Evolutionary conservation across 345 rosid species (phyloP).

Genomic region (Citrus reticulata): DNA sequence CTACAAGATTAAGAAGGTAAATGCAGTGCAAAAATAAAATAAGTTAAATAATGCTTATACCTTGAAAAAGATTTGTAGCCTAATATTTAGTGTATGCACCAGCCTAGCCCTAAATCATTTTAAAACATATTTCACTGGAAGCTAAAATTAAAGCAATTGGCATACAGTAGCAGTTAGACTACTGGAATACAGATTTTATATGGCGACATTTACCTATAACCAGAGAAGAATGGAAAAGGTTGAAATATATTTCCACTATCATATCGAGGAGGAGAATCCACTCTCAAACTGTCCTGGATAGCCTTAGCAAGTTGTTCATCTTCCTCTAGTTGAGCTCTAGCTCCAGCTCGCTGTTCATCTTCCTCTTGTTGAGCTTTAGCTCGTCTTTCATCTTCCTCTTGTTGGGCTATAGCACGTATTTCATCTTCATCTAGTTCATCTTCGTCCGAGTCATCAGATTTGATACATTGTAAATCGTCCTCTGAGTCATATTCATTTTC

Average conservation of each 20-base stretch:
- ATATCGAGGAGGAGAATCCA: constrained; percentile 56
- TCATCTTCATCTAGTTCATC: constrained; percentile 49
- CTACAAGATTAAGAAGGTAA: background rate
- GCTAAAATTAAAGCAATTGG: background rate
- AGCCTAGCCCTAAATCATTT: background rate
- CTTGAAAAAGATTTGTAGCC: background rate
- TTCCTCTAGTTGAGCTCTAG: constrained; percentile 72
- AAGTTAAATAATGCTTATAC: background rate
- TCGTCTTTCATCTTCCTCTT: constrained; percentile 33
- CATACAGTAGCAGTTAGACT: background rate
- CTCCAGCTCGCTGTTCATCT: constrained; percentile 32
- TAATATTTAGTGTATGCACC: background rate
- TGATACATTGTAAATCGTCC: constrained; percentile 20
- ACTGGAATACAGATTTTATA: constrained; percentile 2
- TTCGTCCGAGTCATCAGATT: constrained; percentile 33
- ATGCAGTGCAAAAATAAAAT: background rate
- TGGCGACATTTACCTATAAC: constrained; percentile 48
- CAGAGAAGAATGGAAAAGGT: constrained; percentile 50
- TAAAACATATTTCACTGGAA: background rate
- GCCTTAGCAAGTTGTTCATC: constrained; percentile 90
- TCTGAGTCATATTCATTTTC: constrained; percentile 49
- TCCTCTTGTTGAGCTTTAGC: constrained; percentile 42
- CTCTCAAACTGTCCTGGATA: constrained; percentile 70
- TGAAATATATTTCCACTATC: constrained; percentile 42
- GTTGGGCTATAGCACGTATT: constrained; percentile 28